These are phyloP conservation scores for Ophiocordyceps unilateralis DNA, from an alignment of 2,329 filamentous ascomycete genomes.

Conservation along the genomic window DNA sequence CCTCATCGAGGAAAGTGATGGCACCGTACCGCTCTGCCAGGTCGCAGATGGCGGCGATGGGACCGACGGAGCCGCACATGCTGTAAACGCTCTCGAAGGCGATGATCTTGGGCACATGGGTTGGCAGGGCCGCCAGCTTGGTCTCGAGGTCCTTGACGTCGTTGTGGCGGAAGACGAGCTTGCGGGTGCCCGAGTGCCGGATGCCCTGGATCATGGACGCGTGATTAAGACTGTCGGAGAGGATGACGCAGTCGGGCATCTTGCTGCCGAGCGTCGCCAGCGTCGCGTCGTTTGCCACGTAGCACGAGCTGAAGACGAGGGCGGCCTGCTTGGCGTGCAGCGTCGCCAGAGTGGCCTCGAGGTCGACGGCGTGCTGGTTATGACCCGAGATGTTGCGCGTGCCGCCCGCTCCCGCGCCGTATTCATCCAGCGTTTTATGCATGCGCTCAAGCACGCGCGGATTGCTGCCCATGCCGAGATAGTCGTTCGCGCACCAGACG, in stretches of 20 bases:
- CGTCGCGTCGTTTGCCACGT: conserved; percentile 94
- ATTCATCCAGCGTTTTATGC: conserved; percentile 88
- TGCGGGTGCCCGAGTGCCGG: conserved; percentile 88
- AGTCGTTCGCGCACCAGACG: conserved; percentile 99
- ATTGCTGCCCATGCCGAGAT: conserved; percentile 94
- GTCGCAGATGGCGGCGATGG: conserved; percentile 91
- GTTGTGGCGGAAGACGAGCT: conserved; percentile 98
- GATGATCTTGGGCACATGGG: conserved; percentile 87
- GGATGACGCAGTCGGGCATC: conserved; percentile 85
- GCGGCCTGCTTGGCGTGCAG: conserved; percentile 85
- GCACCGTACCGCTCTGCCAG: conserved; percentile 95
- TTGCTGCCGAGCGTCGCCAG: conserved; percentile 94
- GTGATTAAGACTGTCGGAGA: conserved; percentile 96
- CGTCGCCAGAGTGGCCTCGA: conserved; percentile 70
- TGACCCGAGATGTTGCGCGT: conserved; percentile 97
- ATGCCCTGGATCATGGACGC: conserved; percentile 99
- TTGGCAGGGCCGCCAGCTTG: conserved; percentile 75
- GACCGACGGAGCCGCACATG: conserved; percentile 96
- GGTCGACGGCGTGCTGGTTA: conserved; percentile 77
- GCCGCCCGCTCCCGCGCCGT: conserved; percentile 86
- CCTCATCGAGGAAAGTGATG: conserved; percentile 94
- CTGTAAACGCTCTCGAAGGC: conserved; percentile 98
- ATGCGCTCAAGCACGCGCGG: conserved; percentile 71
- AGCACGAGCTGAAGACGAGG: conserved; percentile 93
- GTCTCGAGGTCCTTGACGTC: conserved; percentile 83